A percentile compares a stretch with the other conserved stretches of the same genome.
Conservation (phyloP, 306 rosid species). For the Casuarina equisetifolia region DNA sequence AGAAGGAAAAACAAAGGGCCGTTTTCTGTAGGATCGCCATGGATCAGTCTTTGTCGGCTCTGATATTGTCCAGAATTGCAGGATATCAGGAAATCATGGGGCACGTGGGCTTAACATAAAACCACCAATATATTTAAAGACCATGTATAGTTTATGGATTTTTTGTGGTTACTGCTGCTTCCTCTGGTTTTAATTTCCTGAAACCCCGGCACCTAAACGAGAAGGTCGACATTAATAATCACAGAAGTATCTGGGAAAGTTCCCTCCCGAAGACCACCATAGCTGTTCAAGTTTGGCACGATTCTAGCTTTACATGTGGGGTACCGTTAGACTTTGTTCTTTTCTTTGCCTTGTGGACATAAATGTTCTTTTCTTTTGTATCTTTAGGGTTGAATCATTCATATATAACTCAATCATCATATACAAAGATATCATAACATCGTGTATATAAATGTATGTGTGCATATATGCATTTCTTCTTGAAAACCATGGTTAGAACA, state of each 20-base stretch:
- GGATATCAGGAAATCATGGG: not conserved
- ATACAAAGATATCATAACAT: not conserved
- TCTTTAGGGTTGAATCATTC: not conserved
- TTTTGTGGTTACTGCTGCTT: too few relatives aligned
- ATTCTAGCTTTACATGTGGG: constrained; percentile 39
- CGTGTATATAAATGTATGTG: too few relatives aligned
- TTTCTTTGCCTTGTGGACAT: constrained; percentile 22
- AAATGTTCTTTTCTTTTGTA: constrained; percentile 19
- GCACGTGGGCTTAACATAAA: too few relatives aligned
- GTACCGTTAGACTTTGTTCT: constrained; percentile 35
- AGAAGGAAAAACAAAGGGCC: too few relatives aligned
- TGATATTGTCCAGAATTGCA: not conserved
- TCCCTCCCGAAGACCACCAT: not conserved
- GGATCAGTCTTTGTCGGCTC: too few relatives aligned
- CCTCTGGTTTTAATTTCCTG: not conserved
- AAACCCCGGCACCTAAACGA: not conserved
- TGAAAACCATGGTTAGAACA: too few relatives aligned
- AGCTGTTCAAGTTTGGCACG: constrained; percentile 23
- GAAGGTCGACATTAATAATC: not conserved
- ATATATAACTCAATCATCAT: not conserved
- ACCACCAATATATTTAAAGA: too few relatives aligned
- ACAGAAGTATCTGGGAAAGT: not conserved
- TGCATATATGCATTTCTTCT: too few relatives aligned
- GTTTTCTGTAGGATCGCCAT: too few relatives aligned
- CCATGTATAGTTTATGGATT: too few relatives aligned